phyloP scores from a whole-genome alignment of 169 alveolate species.

The Miamiensis avidus region DNA sequence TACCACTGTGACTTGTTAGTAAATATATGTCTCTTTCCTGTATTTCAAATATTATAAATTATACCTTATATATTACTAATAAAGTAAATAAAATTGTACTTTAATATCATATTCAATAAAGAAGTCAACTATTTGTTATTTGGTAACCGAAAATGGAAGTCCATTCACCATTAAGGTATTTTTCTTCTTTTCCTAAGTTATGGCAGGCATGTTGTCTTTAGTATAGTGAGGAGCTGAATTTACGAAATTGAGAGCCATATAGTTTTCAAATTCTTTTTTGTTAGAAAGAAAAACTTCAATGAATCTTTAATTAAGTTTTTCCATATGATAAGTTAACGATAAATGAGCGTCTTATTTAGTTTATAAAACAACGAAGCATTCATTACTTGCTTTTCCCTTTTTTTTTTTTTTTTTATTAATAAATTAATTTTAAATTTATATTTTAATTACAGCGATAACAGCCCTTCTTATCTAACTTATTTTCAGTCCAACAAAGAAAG shows the following conservation, averaged over 20 bases:
- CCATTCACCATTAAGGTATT: slow-evolving; percentile 11
- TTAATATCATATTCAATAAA: background rate
- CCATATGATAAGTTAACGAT: slow-evolving; percentile 15
- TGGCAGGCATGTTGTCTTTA: slow-evolving; percentile 21
- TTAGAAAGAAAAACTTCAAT: slow-evolving; percentile 1
- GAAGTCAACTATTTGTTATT: slow-evolving; percentile 7
- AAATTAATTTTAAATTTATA: no score
- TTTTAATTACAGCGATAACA: background rate
- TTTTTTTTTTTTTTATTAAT: background rate
- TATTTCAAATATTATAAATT: background rate
- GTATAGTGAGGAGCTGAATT: slow-evolving; percentile 15
- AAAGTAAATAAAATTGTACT: no score
- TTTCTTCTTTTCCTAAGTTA: slow-evolving; percentile 2
- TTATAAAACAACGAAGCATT: slow-evolving; percentile 13
- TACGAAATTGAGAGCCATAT: slow-evolving; percentile 15
- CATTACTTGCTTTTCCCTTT: slow-evolving; percentile 10
- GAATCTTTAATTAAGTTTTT: slow-evolving; percentile 11
- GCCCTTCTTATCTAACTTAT: background rate
- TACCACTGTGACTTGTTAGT: slow-evolving; percentile 15
- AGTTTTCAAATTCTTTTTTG: slow-evolving; percentile 5
- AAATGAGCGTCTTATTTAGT: slow-evolving; percentile 11
- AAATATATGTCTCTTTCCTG: slow-evolving; percentile 17
- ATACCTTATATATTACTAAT: no score
- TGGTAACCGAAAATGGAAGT: slow-evolving; percentile 7
- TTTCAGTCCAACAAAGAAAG: slow-evolving; percentile 4